Base-by-base conservation (phyloP, 2,329 filamentous ascomycete genomes). In the Colletotrichum melonis region DNA sequence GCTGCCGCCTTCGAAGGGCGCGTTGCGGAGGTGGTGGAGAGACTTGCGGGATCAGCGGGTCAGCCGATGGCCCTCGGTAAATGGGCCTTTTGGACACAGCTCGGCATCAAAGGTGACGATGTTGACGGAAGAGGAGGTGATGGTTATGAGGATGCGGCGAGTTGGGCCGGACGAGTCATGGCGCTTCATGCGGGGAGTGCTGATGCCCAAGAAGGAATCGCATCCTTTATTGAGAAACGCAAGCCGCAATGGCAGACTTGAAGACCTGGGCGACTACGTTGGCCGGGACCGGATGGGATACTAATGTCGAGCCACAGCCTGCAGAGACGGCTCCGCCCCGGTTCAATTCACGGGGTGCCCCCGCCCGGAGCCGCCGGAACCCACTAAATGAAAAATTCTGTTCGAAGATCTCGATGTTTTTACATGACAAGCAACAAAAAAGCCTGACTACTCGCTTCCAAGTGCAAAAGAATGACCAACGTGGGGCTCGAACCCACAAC, bases 1-100 rank as follows among this genome's bases (percentile, higher is more conserved):
- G 75, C 75, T 16, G 70, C 59, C 2, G 74, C 76, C 32, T 74
- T 81, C 11, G 76, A 78, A 63, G 71, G 35, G 1, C 77, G 78
- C 22, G 79, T 82, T 8, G 74, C 63, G 7, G 75, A 76, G 56
- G 71, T 81, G 24, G 76, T 77, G 9, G 63, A 67, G 14, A 76
- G 74, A 69, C 68, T 81, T 32, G 77, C 72, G 4, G 54, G 38
- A 24, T 72, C 75, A 4, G 67, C 79, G 4, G 80, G 75, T 8
- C 80, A 81, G 75, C 76, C 79, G 16, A 79, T 78, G 72, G 80
- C 80, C 4, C 69, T 82, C 58, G 80, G 79, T 3, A 82, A 82
- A 76, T 82, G 81, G 80, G 80, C 80, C 0, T 82, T 77, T 63
- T 82, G 80, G 80, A 78, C 80, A 7, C 81, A 82, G 76, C 56